These are phyloP conservation scores for Pseudogymnoascus sp. DNA, from an alignment of 2,329 filamentous ascomycete genomes.

Conservation along the genomic window DNA sequence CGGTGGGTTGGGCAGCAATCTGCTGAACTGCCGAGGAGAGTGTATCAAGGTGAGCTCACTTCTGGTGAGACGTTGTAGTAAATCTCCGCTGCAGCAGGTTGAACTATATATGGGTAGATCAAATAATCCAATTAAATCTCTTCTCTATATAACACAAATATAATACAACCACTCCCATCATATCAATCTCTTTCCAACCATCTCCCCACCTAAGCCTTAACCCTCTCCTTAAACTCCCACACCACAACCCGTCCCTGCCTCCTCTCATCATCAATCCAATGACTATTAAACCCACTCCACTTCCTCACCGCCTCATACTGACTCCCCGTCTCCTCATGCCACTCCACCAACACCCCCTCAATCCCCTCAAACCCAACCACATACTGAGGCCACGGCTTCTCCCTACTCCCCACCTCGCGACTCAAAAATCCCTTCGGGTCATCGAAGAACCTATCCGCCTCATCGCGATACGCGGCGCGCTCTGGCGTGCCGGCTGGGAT, in stretches of 20 bases:
- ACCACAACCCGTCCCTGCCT: slow-evolving; percentile 49
- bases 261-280: slow-evolving; percentile 54
- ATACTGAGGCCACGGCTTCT: slow-evolving; percentile 42
- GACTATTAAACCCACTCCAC: slow-evolving; percentile 51
- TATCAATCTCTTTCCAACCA: not conserved
- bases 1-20: not conserved
- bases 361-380: slow-evolving; percentile 54
- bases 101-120: not conserved
- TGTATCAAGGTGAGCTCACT: not conserved
- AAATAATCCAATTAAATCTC: not conserved
- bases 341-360: slow-evolving; percentile 37
- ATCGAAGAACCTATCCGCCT: slow-evolving; percentile 84
- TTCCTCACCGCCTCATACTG: slow-evolving; percentile 38
- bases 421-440: slow-evolving; percentile 50
- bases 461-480: slow-evolving; percentile 67
- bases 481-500: slow-evolving; percentile 48
- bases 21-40: not conserved
- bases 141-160: not conserved
- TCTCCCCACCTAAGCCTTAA: not conserved
- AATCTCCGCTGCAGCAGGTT: not conserved
- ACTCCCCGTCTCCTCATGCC: slow-evolving; percentile 34
- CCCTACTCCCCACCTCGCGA: slow-evolving; percentile 21
- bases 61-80: not conserved
- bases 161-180: not conserved
- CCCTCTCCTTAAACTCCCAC: slow-evolving; percentile 36